Percentiles rank a stretch among this genome's conserved stretches.
Conservation (phyloP, 148 eudicot species). For the Vaccinium corymbosum region DNA sequence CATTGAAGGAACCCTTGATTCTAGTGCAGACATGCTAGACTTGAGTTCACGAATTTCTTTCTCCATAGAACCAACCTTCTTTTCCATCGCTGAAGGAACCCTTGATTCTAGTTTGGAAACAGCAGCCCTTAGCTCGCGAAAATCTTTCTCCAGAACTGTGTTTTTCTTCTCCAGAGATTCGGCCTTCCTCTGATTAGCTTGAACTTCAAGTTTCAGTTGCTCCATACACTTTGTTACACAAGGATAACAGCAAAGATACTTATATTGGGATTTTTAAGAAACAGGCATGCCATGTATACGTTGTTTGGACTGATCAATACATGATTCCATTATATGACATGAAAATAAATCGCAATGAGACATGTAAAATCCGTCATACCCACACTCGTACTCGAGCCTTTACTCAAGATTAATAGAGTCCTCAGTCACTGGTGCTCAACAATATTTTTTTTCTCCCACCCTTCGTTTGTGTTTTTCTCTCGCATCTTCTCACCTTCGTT, state of each 20-base stretch:
- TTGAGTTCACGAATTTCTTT: conserved; percentile 12
- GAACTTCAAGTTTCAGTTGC: conserved; percentile 14
- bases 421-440: too few species aligned
- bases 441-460: too few species aligned
- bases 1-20: not conserved
- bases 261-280: not conserved
- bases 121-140: not conserved
- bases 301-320: too few species aligned
- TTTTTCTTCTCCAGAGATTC: conserved; percentile 9
- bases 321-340: too few species aligned
- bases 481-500: too few species aligned
- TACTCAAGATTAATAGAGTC: too few species aligned
- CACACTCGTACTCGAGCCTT: too few species aligned
- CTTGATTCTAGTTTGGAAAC: conserved; percentile 1
- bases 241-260: not conserved
- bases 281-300: too few species aligned
- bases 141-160: conserved; percentile 5
- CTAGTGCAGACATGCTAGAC: conserved; percentile 3
- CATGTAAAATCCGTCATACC: too few species aligned
- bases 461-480: too few species aligned
- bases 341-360: too few species aligned
- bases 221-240: not conserved
- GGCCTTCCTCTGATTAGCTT: conserved; percentile 10
- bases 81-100: not conserved
- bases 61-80: conserved; percentile 9